Base-by-base conservation (phyloP, 176 grass and related monocot genomes). In the Bothriochloa decipiens region DNA sequence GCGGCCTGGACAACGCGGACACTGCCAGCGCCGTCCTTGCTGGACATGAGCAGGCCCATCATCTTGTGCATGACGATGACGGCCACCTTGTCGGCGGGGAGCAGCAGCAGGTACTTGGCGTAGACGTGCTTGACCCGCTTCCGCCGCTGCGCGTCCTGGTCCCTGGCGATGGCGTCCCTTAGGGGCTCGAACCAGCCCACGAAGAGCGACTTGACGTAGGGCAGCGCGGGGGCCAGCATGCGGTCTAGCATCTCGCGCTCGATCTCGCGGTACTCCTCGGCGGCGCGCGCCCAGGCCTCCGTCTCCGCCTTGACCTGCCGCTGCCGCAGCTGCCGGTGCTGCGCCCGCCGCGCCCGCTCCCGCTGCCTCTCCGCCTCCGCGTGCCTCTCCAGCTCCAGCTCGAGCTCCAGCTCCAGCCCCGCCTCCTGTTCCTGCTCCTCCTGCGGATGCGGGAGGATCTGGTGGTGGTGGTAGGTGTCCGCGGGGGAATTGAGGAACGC, bases 21-120 rank as follows among this genome's bases (percentile, higher is more conserved):
- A 3, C 89, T 90, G 64, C 89, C 89, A 9, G 89, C 40, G 16
- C 91, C 93, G 0, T 90, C 75, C 77, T 92, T 92, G 77, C 83
- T 85, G 28, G 91, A 87, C 89, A 95, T 91, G 74, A 94, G 70
- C 45, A 95, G 75, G 3, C 91, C 83, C 96, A 98, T 95, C 90
- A 98, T 93, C 83, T 94, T 98, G 82, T 87, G 93, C 96, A 95
- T 98, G 73, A 94, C 87, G 58, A 98, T 98, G 72, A 95, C 91
- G 62, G 93, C 96, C n/a, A 95, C n/a, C 85, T 98, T 98, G 55
- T 98, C 96, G 0, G 96, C 86, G 13, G 96, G 85, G 35, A 95
- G 76, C 64, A 98, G 81, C 25, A 92, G 83, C 65, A 98, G 89
- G 74, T 95, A 91, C 36, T 75, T 70, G 36, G 91, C 93, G 41